Percentiles rank a stretch among this genome's conserved stretches.
Evolutionary conservation across 108 stramenopile species (phyloP).

Genomic region (Discostella stelligeroides): DNA sequence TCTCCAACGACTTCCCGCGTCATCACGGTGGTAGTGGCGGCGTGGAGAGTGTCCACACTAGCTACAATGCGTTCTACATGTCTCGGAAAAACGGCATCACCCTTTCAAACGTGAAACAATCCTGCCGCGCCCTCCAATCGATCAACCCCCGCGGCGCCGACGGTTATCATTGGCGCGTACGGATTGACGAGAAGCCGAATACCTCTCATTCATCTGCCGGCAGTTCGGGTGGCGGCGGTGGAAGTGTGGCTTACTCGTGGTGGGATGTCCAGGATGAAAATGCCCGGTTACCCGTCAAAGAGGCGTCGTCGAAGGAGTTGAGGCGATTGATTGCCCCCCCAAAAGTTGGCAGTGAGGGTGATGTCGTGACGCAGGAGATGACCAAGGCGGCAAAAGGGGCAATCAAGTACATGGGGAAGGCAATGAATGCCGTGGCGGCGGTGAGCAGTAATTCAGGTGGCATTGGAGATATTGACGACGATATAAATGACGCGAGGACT

Average conservation of each 20-base stretch:
- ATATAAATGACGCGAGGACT: slow-evolving; percentile 54
- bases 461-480: slow-evolving; percentile 27
- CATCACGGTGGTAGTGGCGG: neutral
- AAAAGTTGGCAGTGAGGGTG: neutral
- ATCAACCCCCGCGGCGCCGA: slow-evolving; percentile 68
- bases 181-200: slow-evolving; percentile 75
- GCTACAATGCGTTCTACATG: slow-evolving; percentile 77
- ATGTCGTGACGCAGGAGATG: slow-evolving; percentile 36
- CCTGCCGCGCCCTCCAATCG: slow-evolving; percentile 57
- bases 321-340: slow-evolving; percentile 60
- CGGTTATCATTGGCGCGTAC: slow-evolving; percentile 86
- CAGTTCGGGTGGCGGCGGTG: neutral
- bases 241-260: slow-evolving; percentile 60
- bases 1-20: slow-evolving; percentile 47
- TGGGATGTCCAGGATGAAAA: slow-evolving; percentile 92
- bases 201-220: slow-evolving; percentile 21
- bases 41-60: neutral
- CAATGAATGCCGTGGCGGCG: slow-evolving; percentile 60
- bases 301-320: slow-evolving; percentile 61
- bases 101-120: slow-evolving; percentile 68
- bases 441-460: slow-evolving; percentile 6
- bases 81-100: slow-evolving; percentile 64
- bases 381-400: slow-evolving; percentile 83
- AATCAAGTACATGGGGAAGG: slow-evolving; percentile 79
- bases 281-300: slow-evolving; percentile 79